Evolutionary conservation across 2,329 filamentous ascomycete genomes (phyloP).

Genomic region (Fusarium albosuccineum): DNA sequence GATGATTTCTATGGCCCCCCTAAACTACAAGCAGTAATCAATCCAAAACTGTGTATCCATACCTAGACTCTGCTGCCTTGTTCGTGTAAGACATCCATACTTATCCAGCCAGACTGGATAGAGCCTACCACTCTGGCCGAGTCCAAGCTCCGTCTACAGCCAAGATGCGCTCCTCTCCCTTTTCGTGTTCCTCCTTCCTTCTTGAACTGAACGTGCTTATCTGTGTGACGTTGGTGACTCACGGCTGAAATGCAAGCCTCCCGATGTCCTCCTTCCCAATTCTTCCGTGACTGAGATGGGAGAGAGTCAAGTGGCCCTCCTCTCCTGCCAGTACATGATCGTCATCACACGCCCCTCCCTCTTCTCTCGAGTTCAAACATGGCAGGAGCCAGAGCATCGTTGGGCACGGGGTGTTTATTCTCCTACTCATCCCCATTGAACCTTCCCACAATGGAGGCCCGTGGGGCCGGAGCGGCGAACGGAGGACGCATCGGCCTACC

Average conservation of each 20-base stretch:
- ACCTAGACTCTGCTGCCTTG: background rate
- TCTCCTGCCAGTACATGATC: too few relatives aligned
- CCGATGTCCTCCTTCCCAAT: conserved; percentile 7
- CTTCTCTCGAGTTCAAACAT: conserved; percentile 5
- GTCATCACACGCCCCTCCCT: too few relatives aligned
- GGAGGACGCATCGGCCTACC: conserved; percentile 6
- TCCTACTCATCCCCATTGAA: background rate
- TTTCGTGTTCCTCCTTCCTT: conserved; percentile 6
- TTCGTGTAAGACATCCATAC: conserved; percentile 5
- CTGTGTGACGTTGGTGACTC: conserved; percentile 13
- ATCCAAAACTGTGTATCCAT: background rate
- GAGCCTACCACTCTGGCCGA: background rate
- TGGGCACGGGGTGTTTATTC: too few relatives aligned
- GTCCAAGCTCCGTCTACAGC: background rate
- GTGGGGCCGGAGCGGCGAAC: conserved; percentile 2
- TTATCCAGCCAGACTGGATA: background rate
- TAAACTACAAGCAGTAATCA: too few relatives aligned
- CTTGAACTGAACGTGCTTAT: conserved; percentile 3
- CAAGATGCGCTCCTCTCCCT: conserved; percentile 1
- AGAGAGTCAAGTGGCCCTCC: too few relatives aligned
- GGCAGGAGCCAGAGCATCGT: conserved; percentile 1
- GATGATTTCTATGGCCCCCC: too few relatives aligned
- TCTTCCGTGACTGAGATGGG: background rate
- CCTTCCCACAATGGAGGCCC: background rate
- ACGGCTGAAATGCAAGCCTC: conserved; percentile 1